Base-by-base conservation (phyloP, 768 basidiomycete species). In the Boletus edulis region DNA sequence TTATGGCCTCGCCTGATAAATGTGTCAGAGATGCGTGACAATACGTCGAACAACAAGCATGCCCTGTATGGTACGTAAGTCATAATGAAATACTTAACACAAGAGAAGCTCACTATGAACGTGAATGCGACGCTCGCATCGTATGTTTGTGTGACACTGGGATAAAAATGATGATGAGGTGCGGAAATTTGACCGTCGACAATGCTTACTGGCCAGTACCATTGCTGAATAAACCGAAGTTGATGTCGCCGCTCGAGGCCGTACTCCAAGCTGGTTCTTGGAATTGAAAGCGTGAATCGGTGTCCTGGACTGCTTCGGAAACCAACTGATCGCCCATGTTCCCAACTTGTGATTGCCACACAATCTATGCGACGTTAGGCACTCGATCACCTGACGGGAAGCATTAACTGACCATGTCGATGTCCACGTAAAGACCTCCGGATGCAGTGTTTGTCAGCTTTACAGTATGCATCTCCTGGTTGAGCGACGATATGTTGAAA, bases 171-270 rank as follows among this genome's bases (percentile, higher is more conserved):
- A 35, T 6, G 27, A 11, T 57, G 38, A 57, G 20, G 22, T 24
- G 22, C 2, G 20, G n/a, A 49, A 45, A 24, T 40, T n/a, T 47
- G 15, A 8, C 17, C 3, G 32, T 18, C 29, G 4, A 2, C 8
- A 32, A 46, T 5, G 40, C 68, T 69, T 46, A 69, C 79, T 77
- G 79, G 52, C 76, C 80, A 27, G 74, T 73, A 34, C 75, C 71
- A 13, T 78, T 78, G 11, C 54, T 64, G 48, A 78, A 81, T 13
- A 72, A 62, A 39, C 69, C 70, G 20, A 72, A 67, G 38, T 74
- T 71, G 9, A 76, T 34, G 11, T 70, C 57, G 34, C 2, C 1
- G 27, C 46, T 38, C 13, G 62, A 57, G 51, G 59, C 71, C 2
- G 70, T 65, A 5, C 31, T 54, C 81, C 80, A 81, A 20, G 63